Evolutionary conservation across 345 rosid species (phyloP), one percentile per base, ranked within the genome.

Genomic region (Angophora floribunda): DNA sequence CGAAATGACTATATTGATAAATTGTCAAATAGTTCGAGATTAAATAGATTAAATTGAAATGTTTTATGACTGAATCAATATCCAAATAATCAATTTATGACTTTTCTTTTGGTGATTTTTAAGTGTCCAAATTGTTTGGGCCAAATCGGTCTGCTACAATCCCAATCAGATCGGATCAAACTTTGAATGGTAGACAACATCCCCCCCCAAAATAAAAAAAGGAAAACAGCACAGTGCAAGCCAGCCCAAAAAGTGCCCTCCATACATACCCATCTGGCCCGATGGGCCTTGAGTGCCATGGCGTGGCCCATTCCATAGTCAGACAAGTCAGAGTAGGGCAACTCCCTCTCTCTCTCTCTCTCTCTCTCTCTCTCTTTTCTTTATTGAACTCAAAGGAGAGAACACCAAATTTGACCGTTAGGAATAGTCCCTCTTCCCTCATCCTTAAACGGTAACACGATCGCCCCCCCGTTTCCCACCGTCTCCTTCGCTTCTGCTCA

Each of bases 1-100:
- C 9, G 1, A 0, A 70, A 36, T 9, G 0, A 2, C 2, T 36
- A 36, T 1, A 32, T 17, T 75, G 0, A 1, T 4, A 36, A 70
- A 36, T 70, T 2, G 12, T 70, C 1, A 0, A 9, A 70, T 17
- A 47, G 2, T 17, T 32, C 6, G 9, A 3, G 1, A 17, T 0
- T 21, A 36, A 70, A 9, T 36, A 2, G 13, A 0, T 8, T 15
- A 67, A 16, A 67, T 67, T 4, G 5, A 19, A 7, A 15, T 5
- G 9, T 36, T 53, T 53, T 19, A 19, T 7, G 22, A 53, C 9
- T 9, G 3, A 15, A 32, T 32, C 0, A 11, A 9, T 9, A 16
- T 30, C 2, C 1, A 4, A 1, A 13, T 3, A 17, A 30, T 15
- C 21, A 1, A 44, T 32, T 32, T 9, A 16, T 5, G 2, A 2